These are phyloP conservation scores for Ophiocordyceps camponoti-floridani DNA, from an alignment of 2,329 filamentous ascomycete species.

Conservation along the genomic window DNA sequence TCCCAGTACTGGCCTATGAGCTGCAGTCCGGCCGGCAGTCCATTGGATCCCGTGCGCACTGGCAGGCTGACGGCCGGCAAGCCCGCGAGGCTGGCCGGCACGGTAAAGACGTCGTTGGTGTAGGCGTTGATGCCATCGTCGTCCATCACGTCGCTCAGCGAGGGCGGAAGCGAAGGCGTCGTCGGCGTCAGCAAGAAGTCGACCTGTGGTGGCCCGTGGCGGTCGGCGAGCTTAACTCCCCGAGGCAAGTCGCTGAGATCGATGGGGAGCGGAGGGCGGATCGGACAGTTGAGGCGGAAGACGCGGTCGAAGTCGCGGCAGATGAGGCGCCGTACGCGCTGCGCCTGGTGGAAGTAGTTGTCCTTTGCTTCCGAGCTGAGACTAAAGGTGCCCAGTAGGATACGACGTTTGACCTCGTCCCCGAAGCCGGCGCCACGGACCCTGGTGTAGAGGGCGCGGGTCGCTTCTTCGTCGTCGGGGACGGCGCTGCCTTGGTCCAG, in stretches of 20 bases:
- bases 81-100: conserved; percentile 83
- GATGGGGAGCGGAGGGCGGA: conserved; percentile 35
- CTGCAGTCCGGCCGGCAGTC: conserved; percentile 41
- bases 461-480: conserved; percentile 30
- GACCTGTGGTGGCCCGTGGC: conserved; percentile 44
- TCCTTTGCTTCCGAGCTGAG: conserved; percentile 81
- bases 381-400: conserved; percentile 77
- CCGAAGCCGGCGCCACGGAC: conserved; percentile 65
- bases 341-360: conserved; percentile 93
- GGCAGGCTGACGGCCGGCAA: conserved; percentile 80
- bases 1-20: conserved; percentile 70
- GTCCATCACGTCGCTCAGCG: conserved; percentile 34
- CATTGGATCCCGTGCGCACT: conserved; percentile 12
- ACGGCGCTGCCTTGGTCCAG: conserved; percentile 16
- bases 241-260: conserved; percentile 44
- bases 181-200: conserved; percentile 84
- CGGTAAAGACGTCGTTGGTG: conserved; percentile 88
- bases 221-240: conserved; percentile 29
- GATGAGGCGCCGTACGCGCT: conserved; percentile 69
- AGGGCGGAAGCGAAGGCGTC: conserved; percentile 58
- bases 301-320: conserved; percentile 71
- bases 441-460: conserved; percentile 54
- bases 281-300: conserved; percentile 52
- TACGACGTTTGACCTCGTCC: conserved; percentile 67
- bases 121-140: conserved; percentile 56